Evolutionary conservation across 257 asterid species (phyloP).

Genomic region (Fraxinus americana): DNA sequence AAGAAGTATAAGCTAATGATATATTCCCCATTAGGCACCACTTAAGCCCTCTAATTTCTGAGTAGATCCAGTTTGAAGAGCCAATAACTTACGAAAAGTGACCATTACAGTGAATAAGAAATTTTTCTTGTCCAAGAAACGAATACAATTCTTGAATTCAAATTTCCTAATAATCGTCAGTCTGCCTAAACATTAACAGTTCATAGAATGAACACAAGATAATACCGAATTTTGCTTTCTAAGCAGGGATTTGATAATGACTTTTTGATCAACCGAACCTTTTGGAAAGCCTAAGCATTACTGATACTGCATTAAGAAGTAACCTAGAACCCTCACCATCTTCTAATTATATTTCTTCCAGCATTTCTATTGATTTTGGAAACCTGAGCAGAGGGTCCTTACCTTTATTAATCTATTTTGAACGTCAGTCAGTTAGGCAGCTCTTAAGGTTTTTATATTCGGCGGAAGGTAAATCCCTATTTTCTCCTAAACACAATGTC

Average conservation of each 20-base stretch:
- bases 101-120: neutral
- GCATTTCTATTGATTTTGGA: too few relatives aligned
- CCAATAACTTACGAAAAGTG: neutral
- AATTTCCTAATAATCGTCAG: neutral
- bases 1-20: neutral
- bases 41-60: neutral
- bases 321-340: neutral
- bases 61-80: neutral
- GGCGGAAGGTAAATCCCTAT: too few relatives aligned
- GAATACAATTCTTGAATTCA: neutral
- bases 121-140: neutral
- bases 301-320: neutral
- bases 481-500: too few relatives aligned
- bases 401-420: too few relatives aligned
- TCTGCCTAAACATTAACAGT: neutral
- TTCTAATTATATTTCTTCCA: too few relatives aligned
- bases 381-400: too few relatives aligned
- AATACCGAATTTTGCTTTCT: neutral
- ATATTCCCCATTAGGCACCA: neutral
- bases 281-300: neutral
- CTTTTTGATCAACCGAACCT: neutral
- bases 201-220: neutral
- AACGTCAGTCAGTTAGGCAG: too few relatives aligned
- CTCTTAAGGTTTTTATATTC: too few relatives aligned
- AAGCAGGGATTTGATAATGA: neutral